Evolutionary conservation across 768 basidiomycete genomes (phyloP), one percentile per base, ranked within the genome.

Genomic region (Mycena belliarum): DNA sequence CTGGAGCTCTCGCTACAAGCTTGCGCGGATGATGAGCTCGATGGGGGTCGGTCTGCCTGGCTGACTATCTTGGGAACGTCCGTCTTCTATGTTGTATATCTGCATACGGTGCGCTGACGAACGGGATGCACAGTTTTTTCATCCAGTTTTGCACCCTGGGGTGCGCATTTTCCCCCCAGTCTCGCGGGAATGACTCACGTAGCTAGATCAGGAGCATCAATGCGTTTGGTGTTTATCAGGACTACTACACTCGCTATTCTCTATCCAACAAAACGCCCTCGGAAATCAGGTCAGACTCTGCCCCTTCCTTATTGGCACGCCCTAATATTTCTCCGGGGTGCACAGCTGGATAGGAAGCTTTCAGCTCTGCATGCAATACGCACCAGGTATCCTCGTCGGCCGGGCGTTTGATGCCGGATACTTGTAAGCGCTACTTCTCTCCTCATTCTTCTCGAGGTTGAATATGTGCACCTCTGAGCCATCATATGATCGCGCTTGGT

Each of bases 71-170:
- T 59, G 15, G 58, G 58, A 52, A 59, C 58, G 58, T 59, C 25
- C 26, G 58, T 59, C 25, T 20, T 38, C 15, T 12, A 5, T 26
- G 23, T 43, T 1, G 12, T 40, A 28, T 2, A 6, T 12, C 15
- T 26, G 9, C 10, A n/a, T 25, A 21, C 6, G 5, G 18, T 42
- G 49, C 35, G 49, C 46, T 0, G 28, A 23, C 18, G 14, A 29
- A n/a, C 29, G n/a, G n/a, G n/a, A 28, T 44, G 18, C 11, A 4
- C 38, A 59, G 58, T 10, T 59, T 59, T 21, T 53, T 59, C 37
- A 59, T 59, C 16, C 58, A 59, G 26, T 59, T 59, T 37, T 59
- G 58, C 52, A 59, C 58, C 28, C 33, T 59, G 15, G 58, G 58
- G 57, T 58, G 6, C 12, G 57, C 21, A 10, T 24, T 5, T 6